A percentile compares a stretch with the other conserved stretches of the same genome.
These are phyloP conservation scores for Backusella westeae DNA, from an alignment of 192 early-diverging fungal genomes.

Conservation along the genomic window DNA sequence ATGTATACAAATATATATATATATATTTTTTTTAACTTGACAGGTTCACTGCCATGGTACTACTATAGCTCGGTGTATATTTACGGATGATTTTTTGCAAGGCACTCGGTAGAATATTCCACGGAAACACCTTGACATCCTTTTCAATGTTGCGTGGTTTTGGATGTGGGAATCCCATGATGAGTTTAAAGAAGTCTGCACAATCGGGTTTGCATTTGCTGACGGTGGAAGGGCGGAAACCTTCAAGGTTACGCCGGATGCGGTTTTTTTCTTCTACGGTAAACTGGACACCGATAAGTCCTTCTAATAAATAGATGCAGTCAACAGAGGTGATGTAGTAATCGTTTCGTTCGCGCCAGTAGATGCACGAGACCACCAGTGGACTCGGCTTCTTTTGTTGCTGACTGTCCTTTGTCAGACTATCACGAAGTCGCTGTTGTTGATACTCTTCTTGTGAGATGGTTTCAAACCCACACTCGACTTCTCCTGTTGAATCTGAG, in stretches of 20 bases:
- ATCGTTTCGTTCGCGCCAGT: constrained; percentile 70
- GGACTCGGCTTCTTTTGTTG: constrained; percentile 43
- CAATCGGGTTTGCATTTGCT: constrained; percentile 77
- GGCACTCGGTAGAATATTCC: constrained; percentile 67
- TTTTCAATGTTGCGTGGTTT: constrained; percentile 87
- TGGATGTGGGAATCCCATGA: constrained; percentile 82
- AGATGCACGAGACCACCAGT: constrained; percentile 79
- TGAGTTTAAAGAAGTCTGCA: constrained; percentile 75
- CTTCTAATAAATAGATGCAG: constrained; percentile 73
- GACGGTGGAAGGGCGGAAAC: constrained; percentile 74
- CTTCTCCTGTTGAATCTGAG: neutral
- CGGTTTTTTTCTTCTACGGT: constrained; percentile 86
- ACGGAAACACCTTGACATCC: constrained; percentile 85
- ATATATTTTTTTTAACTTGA: neutral
- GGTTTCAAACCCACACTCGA: constrained; percentile 24
- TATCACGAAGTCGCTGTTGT: constrained; percentile 46
- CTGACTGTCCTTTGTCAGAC: constrained; percentile 57
- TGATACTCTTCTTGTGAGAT: constrained; percentile 50
- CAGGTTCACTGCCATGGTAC: constrained; percentile 26
- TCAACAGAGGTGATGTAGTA: constrained; percentile 81
- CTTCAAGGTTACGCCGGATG: constrained; percentile 82
- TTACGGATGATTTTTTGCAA: constrained; percentile 80
- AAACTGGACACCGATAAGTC: constrained; percentile 70
- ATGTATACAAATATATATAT: neutral
- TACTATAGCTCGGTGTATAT: constrained; percentile 57